A percentile compares a stretch with the other conserved stretches of the same genome.
These are phyloP conservation scores for Coemansia sp. DNA, from an alignment of 192 early-diverging fungal species.

Conservation along the genomic window DNA sequence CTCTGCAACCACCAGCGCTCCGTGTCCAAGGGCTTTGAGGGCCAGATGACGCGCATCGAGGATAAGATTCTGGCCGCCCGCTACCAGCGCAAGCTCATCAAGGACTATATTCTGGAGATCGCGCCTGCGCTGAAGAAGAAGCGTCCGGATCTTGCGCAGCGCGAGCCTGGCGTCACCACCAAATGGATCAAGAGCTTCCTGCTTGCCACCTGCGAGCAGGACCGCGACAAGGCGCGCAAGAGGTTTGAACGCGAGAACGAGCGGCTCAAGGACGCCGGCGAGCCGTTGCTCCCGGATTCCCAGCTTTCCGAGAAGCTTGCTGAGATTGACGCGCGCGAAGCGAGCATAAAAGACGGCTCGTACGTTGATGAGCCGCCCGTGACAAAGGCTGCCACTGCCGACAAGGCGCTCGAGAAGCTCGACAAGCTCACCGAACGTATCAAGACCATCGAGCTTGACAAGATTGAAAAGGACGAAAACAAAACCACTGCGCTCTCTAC, in stretches of 20 bases:
- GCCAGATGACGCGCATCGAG: conserved; percentile 75
- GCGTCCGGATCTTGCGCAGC: conserved; percentile 61
- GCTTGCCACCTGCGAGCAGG: conserved; percentile 63
- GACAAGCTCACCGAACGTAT: conserved; percentile 73
- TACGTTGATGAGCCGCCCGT: conserved; percentile 35
- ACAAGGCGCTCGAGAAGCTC: conserved; percentile 74
- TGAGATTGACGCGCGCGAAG: conserved; percentile 45
- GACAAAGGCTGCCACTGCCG: conserved; percentile 54
- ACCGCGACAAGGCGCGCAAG: conserved; percentile 66
- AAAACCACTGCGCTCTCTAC: conserved; percentile 95
- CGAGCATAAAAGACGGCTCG: conserved; percentile 41
- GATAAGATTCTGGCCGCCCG: conserved; percentile 88
- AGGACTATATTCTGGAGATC: conserved; percentile 66
- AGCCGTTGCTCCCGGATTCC: conserved; percentile 56
- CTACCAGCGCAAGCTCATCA: conserved; percentile 79
- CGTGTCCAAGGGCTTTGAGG: conserved; percentile 77
- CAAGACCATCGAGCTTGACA: conserved; percentile 67
- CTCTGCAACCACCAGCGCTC: conserved; percentile 98
- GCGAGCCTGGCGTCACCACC: conserved; percentile 76
- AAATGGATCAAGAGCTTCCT: conserved; percentile 75
- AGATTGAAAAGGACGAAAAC: conserved; percentile 95
- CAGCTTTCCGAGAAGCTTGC: conserved; percentile 56
- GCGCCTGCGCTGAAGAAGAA: conserved; percentile 82
- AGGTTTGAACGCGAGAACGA: conserved; percentile 82
- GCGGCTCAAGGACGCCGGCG: conserved; percentile 66